These are phyloP conservation scores for Phytopythium oedochilum DNA, from an alignment of 352 stramenopile species.

Conservation along the genomic window DNA sequence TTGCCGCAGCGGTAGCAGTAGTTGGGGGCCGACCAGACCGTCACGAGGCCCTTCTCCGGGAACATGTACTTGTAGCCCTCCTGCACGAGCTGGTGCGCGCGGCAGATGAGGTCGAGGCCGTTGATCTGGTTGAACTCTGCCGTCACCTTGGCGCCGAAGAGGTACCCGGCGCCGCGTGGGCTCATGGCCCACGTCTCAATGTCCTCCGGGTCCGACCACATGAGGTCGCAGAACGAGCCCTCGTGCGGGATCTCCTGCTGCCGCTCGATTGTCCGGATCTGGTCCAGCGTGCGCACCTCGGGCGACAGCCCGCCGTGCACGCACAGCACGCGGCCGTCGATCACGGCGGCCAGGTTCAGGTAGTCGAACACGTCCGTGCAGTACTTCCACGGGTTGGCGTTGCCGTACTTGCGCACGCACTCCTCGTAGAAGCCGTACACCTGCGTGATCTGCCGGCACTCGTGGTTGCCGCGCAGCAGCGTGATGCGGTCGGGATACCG, in stretches of 20 bases:
- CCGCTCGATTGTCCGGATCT: slow-evolving; percentile 95
- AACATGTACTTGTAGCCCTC: slow-evolving; percentile 94
- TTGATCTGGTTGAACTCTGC: slow-evolving; percentile 92
- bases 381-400: slow-evolving; percentile 95
- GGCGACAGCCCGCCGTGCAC: slow-evolving; percentile 95
- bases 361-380: slow-evolving; percentile 97
- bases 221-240: slow-evolving; percentile 96
- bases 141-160: slow-evolving; percentile 86
- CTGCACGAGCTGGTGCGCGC: slow-evolving; percentile 87
- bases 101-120: slow-evolving; percentile 84
- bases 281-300: slow-evolving; percentile 93
- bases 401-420: slow-evolving; percentile 96
- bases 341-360: slow-evolving; percentile 92
- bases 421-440: slow-evolving; percentile 99
- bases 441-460: too few species aligned
- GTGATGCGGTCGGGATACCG: slow-evolving; percentile 87
- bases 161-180: slow-evolving; percentile 82
- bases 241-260: slow-evolving; percentile 95
- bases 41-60: slow-evolving; percentile 76
- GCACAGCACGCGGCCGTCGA: slow-evolving; percentile 89
- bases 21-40: slow-evolving; percentile 79
- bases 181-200: slow-evolving; percentile 90
- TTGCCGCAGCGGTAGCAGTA: slow-evolving; percentile 88
- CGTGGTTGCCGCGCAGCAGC: too few species aligned
- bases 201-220: slow-evolving; percentile 98